Evolutionary conservation across 129 eudicot species (phyloP), one percentile per base, ranked within the genome.

Genomic region (Lactuca sativa): DNA sequence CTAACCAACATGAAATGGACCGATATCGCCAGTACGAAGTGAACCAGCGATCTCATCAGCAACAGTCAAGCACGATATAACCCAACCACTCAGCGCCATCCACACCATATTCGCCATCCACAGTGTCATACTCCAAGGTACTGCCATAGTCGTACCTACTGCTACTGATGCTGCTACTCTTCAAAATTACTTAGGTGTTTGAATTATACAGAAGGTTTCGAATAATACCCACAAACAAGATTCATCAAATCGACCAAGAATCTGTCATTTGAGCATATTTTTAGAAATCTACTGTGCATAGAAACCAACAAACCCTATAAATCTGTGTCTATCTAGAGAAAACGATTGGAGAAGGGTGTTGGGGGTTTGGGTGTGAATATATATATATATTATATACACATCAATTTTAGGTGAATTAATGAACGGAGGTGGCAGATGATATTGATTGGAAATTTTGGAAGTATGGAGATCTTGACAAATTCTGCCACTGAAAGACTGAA

Each of bases 21-120:
- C 88, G 14, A 91, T 85, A 66, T 88, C 97, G 12, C 97, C 97
- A 1, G 82, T 69, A 2, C 96, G 85, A 53, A 91, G 77, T 4
- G 96, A 82, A 36, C 56, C 52, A 47, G 97, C 97, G 72, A 91
- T 84, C 68, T 88, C 93, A 84, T 91, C 95, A 69, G 97, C 96
- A 59, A 91, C 80, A 72, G 76, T 72, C 53, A 88, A 82, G 70
- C 90, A 85, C 36, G 97, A 83, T 55, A 84, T 36, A 5, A 91
- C 83, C 93, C 96, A 88, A 51, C 86, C 84, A 76, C 67, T 64
- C 6, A 91, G 17, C 40, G 90, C 82, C 70, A 68, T 14, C 90
- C 90, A 91, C 40, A 88, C 75, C 90, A 86, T 86, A 44, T 79
- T 80, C 11, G 84, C 90, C 78, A 85, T 66, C 84, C 88, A 83